A percentile compares a stretch with the other conserved stretches of the same genome.
phyloP scores from a whole-genome alignment of 805 yeast species.

The Saccharomycodes ludwigii region DNA sequence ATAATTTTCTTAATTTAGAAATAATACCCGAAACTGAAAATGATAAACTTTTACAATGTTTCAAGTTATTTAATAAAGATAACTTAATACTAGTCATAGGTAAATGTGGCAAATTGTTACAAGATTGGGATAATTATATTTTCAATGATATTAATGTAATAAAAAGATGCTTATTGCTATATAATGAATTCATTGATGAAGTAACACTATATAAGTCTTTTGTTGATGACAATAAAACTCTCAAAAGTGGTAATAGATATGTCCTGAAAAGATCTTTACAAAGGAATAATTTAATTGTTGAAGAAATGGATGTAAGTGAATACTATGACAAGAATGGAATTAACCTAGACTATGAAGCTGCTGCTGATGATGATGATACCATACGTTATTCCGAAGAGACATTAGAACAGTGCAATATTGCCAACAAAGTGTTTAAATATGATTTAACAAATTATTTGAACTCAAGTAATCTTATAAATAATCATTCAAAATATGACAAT shows the following conservation, averaged over 20 bases:
- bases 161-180: background rate
- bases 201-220: too few species aligned
- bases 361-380: background rate
- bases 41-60: background rate
- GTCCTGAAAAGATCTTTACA: background rate
- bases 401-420: background rate
- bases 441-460: background rate
- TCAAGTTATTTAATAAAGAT: background rate
- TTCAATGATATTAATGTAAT: background rate
- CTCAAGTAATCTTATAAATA: background rate
- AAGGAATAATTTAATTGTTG: constrained; percentile 13
- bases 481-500: background rate
- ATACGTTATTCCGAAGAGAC: too few species aligned
- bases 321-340: constrained; percentile 5
- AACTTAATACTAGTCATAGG: background rate
- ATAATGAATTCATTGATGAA: too few species aligned
- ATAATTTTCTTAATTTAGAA: background rate
- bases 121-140: background rate
- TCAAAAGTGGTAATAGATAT: too few species aligned
- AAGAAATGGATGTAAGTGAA: constrained; percentile 18
- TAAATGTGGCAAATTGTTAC: background rate
- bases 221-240: too few species aligned
- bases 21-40: background rate
- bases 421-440: background rate
- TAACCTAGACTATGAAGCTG: background rate